Conservation (phyloP, 1,284 basidiomycete genomes). For the Megacollybia platyphylla region DNA sequence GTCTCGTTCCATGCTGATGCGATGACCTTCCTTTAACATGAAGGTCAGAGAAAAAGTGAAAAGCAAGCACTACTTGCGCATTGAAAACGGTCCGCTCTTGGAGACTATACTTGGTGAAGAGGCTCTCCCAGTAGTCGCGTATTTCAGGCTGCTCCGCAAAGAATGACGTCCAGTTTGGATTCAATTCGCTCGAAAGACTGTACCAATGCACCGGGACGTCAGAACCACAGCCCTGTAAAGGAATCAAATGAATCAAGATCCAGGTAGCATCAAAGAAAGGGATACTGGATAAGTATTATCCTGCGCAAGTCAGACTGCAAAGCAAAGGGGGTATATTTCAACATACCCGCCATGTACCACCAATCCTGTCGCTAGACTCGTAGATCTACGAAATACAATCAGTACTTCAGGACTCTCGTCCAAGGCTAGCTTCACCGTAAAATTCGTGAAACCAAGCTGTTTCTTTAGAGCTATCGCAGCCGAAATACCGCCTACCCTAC, state of each 20-base stretch:
- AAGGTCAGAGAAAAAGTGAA: background rate
- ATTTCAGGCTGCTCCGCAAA: conserved; percentile 36
- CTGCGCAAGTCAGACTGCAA: conserved; percentile 10
- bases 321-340: background rate
- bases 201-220: conserved; percentile 45
- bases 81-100: conserved; percentile 24
- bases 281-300: conserved; percentile 31
- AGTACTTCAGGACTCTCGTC: background rate
- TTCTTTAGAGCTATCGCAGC: conserved; percentile 33
- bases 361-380: conserved; percentile 28
- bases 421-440: conserved; percentile 22
- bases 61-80: background rate
- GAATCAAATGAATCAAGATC: conserved; percentile 5
- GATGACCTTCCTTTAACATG: conserved; percentile 19
- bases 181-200: conserved; percentile 39
- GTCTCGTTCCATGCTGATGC: conserved; percentile 32
- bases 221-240: conserved; percentile 34
- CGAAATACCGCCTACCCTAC: conserved; percentile 28
- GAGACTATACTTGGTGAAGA: conserved; percentile 30
- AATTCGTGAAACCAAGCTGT: conserved; percentile 28
- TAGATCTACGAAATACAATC: conserved; percentile 24
- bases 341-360: conserved; percentile 42
- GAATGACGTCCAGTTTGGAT: conserved; percentile 34
- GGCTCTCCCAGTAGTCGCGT: conserved; percentile 31
- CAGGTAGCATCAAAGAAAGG: background rate